A percentile compares a stretch with the other conserved stretches of the same genome.
Evolutionary conservation across 208 protist genomes (phyloP).

Genomic region (Leishmania martiniquensis): DNA sequence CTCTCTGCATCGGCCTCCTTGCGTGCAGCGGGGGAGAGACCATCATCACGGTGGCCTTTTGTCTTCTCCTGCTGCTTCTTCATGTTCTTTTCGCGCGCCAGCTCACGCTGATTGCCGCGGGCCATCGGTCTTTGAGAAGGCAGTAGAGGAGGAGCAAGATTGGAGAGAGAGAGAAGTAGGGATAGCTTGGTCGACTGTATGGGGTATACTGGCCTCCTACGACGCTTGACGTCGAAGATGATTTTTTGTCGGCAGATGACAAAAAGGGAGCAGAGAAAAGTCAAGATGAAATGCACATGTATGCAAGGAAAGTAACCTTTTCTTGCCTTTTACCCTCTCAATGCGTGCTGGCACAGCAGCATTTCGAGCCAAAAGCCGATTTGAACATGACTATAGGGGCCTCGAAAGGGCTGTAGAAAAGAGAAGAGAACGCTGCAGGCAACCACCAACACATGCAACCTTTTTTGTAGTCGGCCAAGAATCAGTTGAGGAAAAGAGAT

Average conservation of each 20-base stretch:
- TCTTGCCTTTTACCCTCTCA: background rate
- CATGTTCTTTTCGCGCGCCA: slow-evolving; percentile 85
- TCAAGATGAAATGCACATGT: background rate
- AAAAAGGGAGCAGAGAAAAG: slow-evolving; percentile 7
- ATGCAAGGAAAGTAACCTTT: background rate
- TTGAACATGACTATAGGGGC: no score
- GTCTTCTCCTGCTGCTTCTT: slow-evolving; percentile 82
- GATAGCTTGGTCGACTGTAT: slow-evolving; percentile 4
- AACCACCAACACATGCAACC: background rate
- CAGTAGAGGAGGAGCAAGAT: slow-evolving; percentile 8
- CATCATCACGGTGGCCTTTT: slow-evolving; percentile 80
- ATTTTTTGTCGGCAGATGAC: background rate
- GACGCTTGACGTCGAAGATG: background rate
- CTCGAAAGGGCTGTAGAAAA: background rate
- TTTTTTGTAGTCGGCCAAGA: no score
- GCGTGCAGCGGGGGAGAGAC: slow-evolving; percentile 57
- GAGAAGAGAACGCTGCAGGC: background rate
- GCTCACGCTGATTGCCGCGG: slow-evolving; percentile 90
- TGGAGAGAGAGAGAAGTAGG: background rate
- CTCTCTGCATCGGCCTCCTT: slow-evolving; percentile 87
- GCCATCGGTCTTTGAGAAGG: slow-evolving; percentile 50
- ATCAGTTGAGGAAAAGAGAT: background rate
- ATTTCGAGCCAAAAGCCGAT: background rate
- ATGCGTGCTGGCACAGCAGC: background rate
- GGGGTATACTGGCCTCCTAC: slow-evolving; percentile 8